Base-by-base conservation (phyloP, 495 filamentous ascomycete species). In the Penicillium nucicola region DNA sequence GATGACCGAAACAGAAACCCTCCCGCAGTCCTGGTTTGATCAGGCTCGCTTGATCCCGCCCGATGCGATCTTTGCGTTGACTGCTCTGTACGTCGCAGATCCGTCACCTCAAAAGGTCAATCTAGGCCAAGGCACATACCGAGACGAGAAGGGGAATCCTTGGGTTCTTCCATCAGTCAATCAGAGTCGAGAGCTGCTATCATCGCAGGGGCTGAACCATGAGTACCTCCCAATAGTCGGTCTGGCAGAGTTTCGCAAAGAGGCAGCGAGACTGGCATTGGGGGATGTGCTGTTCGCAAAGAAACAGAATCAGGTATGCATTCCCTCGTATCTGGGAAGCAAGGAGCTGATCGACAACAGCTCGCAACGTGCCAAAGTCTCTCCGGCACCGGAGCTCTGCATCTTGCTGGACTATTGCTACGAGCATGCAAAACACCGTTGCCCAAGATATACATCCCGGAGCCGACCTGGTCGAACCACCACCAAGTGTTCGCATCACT, bases 371-470 rank as follows among this genome's bases (percentile, higher is more conserved):
- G 64, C 10, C 87, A 89, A 66, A 88, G 87, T 55, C 84, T 95
- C 67, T 93, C 90, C 37, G 90, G 90, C 48, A 95, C 90, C 15
- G 90, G 90, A 37, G 86, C 90, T 19, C 78, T 92, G 10, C 90
- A 95, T 55, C 68, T 93, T 2, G 89, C 89, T 42, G 88, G 84
- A 44, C 76, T 87, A 46, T 87, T 93, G 71, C 79, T 93, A 36
- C 71, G 80, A 55, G 48, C 47, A n/a, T 55, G 44, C 37, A 51
- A 53, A 9, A 35, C 13, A 2, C 45, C 51, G 8, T 47, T 57
- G 1, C 57, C 64, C 1, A 66, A 57, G 32, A 52, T 72, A 22
- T 67, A 66, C 42, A 61, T 70, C 15, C 62, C 69, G 5, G 28
- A 39, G 1, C 64, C 69, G 5, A 73, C 68, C 1, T 75, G 70